phyloP scores from a whole-genome alignment of 148 eudicot genomes.

The Arbutus unedo region DNA sequence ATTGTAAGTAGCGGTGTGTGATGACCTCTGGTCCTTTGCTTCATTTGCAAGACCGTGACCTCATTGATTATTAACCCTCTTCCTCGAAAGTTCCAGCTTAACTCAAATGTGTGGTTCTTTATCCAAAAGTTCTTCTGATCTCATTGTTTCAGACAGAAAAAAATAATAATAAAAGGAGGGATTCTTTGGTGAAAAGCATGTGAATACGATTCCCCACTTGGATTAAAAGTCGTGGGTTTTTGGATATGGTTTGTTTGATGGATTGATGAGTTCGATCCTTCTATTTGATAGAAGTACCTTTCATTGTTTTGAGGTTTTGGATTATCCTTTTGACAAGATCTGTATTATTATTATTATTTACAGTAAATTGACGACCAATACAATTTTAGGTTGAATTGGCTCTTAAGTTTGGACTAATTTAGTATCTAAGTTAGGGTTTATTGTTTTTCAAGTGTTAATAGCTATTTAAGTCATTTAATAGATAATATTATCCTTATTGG shows the following conservation, averaged over 20 bases:
- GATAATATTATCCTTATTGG: no score
- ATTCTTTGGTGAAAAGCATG: constrained; percentile 10
- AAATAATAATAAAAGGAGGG: not conserved
- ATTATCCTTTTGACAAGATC: not conserved
- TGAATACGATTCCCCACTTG: constrained; percentile 12
- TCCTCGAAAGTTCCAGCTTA: not conserved
- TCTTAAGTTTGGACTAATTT: no score
- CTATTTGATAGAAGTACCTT: not conserved
- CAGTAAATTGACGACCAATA: no score
- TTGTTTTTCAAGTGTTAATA: no score
- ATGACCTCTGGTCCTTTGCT: not conserved
- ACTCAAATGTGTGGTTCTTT: not conserved
- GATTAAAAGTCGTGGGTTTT: not conserved
- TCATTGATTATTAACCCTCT: not conserved
- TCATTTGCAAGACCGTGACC: constrained; percentile 7
- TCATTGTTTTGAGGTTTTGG: not conserved
- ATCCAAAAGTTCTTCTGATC: constrained; percentile 1
- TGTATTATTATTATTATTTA: not conserved
- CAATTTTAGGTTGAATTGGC: no score
- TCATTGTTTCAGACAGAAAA: not conserved
- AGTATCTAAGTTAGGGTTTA: no score
- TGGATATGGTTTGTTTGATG: not conserved
- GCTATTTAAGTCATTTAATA: no score
- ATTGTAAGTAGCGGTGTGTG: not conserved
- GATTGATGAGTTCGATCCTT: not conserved